Evolutionary conservation across 352 stramenopile species (phyloP), one percentile per base, ranked within the genome.

Genomic region (Phytophthora meadii): DNA sequence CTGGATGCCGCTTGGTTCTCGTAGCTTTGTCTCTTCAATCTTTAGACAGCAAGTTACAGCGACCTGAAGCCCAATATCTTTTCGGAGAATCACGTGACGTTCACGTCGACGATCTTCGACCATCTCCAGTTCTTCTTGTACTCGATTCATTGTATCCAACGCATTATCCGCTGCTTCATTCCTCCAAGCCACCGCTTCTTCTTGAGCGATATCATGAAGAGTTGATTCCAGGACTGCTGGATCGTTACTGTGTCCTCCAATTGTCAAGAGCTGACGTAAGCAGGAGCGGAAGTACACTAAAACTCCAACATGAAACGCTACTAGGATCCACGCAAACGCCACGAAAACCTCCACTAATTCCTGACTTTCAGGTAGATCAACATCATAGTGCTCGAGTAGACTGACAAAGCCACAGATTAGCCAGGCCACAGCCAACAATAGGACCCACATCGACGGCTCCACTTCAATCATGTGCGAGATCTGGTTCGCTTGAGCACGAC

Each of bases 391-490:
- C 27, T 65, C 17, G 10, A 76, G 28, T 5, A 81, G 5, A 19
- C n/a, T 28, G 1, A 72, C 51, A 10, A 65, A 39, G 2, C 62
- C 59, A 12, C 76, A 70, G 45, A 88, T 59, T 2, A 40, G 40
- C 76, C 78, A 89, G 0, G 72, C 76, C 17, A 85, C 61, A 8
- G 42, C 27, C 0, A 89, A 53, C 6, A 89, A 65, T n/a, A 89
- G 32, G 9, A 86, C 27, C 80, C 77, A 92, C 61, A 80, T 88
- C 5, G 77, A 82, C 17, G 87, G 72, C 45, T 89, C 59, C 4
- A 92, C 81, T 14, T 92, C 81, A 45, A 92, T 88, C 71, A 92
- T 82, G 64, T 92, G 77, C 10, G 72, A 86, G 57, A 92, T 89
- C 54, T 92, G 79, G 63, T 83, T 90, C 28, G 88, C 81, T 62